A percentile compares a stretch with the other conserved stretches of the same genome.
Conservation (phyloP, 768 basidiomycete species). For the Fomitopsis pulvina region DNA sequence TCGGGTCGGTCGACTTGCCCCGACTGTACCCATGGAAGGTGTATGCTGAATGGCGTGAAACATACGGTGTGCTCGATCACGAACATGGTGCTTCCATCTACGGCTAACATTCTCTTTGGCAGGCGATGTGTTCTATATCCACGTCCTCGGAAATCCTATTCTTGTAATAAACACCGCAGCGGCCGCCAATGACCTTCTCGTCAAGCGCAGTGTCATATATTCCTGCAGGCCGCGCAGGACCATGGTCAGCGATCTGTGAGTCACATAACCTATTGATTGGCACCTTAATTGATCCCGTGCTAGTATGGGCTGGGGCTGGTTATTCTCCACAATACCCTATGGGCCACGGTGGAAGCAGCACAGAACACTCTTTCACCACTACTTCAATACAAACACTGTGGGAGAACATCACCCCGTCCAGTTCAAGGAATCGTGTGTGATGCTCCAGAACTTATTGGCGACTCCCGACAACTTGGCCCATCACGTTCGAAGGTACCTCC, state of each 20-base stretch:
- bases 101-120: not conserved
- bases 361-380: constrained; percentile 15
- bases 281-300: not conserved
- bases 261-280: not conserved
- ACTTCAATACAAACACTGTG: constrained; percentile 9
- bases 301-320: constrained; percentile 10
- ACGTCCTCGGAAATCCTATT: constrained; percentile 16
- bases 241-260: constrained; percentile 19
- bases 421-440: constrained; percentile 2
- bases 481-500: constrained; percentile 2
- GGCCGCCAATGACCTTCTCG: constrained; percentile 18
- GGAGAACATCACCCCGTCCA: constrained; percentile 4
- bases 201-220: constrained; percentile 20
- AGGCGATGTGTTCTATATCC: constrained; percentile 20
- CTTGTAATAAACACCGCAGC: constrained; percentile 17
- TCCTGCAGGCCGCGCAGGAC: constrained; percentile 16
- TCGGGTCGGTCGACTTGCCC: constrained; percentile 28
- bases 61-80: constrained; percentile 29
- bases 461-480: not conserved
- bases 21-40: constrained; percentile 35
- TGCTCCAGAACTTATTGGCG: constrained; percentile 6
- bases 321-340: constrained; percentile 10
- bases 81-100: not conserved
- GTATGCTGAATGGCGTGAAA: constrained; percentile 38
- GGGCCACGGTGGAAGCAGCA: constrained; percentile 12